Percentiles rank a stretch among this genome's conserved stretches.
Evolutionary conservation across 2,329 filamentous ascomycete genomes (phyloP).

Genomic region (Epichloe gansuensis): DNA sequence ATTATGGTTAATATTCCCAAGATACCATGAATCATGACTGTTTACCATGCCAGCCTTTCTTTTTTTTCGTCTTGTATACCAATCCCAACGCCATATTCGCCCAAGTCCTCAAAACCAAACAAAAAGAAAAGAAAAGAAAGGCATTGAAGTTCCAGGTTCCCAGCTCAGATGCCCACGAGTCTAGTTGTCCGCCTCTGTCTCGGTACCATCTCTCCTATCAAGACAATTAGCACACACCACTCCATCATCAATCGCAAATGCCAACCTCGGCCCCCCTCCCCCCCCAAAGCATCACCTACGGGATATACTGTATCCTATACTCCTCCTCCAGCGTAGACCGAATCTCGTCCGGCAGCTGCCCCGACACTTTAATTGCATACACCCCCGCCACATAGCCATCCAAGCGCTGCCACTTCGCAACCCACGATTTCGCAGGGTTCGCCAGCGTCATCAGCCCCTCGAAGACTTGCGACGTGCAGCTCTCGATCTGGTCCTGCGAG

Average conservation of each 20-base stretch:
- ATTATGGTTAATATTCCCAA: neutral
- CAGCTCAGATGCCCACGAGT: neutral
- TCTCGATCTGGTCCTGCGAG: slow-evolving; percentile 68
- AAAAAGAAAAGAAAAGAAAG: neutral
- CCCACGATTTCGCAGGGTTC: slow-evolving; percentile 78
- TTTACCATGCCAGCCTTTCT: neutral
- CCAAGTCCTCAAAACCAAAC: neutral
- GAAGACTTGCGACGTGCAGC: slow-evolving; percentile 92
- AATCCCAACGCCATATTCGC: slow-evolving; percentile 2
- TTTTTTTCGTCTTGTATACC: neutral
- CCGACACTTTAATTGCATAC: slow-evolving; percentile 91
- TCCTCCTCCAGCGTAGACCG: slow-evolving; percentile 48
- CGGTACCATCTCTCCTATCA: slow-evolving; percentile 42
- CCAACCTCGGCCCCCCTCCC: neutral
- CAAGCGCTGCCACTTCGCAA: slow-evolving; percentile 90
- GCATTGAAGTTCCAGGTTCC: neutral
- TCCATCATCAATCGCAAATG: neutral
- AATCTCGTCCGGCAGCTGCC: slow-evolving; percentile 58
- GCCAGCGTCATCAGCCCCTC: slow-evolving; percentile 81
- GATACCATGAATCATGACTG: slow-evolving; percentile 5
- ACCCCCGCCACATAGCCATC: slow-evolving; percentile 77
- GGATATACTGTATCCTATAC: slow-evolving; percentile 51
- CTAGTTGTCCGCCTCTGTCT: slow-evolving; percentile 34
- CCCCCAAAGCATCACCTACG: slow-evolving; percentile 38
- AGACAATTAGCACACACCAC: slow-evolving; percentile 3